Evolutionary conservation across 805 yeast genomes (phyloP), one percentile per base, ranked within the genome.

Genomic region (Saturnispora halmiae): DNA sequence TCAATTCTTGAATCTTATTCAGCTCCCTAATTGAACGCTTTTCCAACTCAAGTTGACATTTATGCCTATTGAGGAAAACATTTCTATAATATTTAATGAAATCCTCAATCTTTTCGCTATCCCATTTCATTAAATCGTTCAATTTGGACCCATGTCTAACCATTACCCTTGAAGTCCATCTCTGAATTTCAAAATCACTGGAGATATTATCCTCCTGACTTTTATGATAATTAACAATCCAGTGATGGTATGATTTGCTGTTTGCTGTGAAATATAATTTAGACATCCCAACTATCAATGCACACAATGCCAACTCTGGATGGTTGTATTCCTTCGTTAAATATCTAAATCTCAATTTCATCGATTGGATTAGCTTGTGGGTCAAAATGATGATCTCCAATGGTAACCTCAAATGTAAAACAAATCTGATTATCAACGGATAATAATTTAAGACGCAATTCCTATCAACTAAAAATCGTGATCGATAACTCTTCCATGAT

Each of bases 381-480:
- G 65, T 61, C 22, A 67, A 55, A 0, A 53, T 41, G 20, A 70
- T 69, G 2, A 79, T 50, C 30, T 71, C 72, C 3, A 77, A 65
- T 1, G 87, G 74, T 5, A 78, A 47, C 13, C 71, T 53, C 32
- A 71, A 48, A 32, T 71, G 70, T 3, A 65, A 55, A 3, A 69
- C 57, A 1, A 66, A 43, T 42, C 64, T 63, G 40, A 73, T 59
- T 3, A 75, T 34, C 6, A 71, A 48, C 3, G 73, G 71, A 16
- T 55, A 57, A 45, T 59, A 61, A 42, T 59, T 58, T n/a, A 61
- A 36, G 13, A 8, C 6, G 6, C 20, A 7, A 16, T 42, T 38
- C 3, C 28, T 9, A 2, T 36, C 36, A 9, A 32, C 26, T 14
- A 33, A 24, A 9, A 32, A 16, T 25, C 26, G 14, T 7, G 31